phyloP scores from a whole-genome alignment of 495 filamentous ascomycete species.

The Hypomontagnella monticulosa region DNA sequence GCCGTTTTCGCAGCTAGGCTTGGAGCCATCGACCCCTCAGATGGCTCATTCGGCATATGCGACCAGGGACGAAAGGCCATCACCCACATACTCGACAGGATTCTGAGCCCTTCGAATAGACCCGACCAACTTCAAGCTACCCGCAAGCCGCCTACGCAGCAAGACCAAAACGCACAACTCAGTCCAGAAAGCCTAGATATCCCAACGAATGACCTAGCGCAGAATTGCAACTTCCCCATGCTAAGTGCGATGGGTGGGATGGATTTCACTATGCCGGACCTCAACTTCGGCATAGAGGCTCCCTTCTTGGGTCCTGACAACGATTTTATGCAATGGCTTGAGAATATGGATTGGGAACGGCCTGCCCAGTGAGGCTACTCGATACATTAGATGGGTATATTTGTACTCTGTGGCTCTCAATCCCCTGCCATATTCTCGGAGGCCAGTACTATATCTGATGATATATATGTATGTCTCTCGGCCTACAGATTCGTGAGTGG shows the following conservation, averaged over 20 bases:
- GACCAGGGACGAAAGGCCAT: constrained; percentile 48
- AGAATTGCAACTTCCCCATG: constrained; percentile 14
- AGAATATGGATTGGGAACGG: constrained; percentile 47
- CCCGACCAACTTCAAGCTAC: constrained; percentile 13
- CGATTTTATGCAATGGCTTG: constrained; percentile 50
- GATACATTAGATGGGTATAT: neutral
- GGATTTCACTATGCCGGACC: constrained; percentile 38
- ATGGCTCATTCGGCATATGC: constrained; percentile 43
- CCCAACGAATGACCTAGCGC: constrained; percentile 13
- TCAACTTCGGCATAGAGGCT: constrained; percentile 40
- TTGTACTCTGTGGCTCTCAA: too few species aligned
- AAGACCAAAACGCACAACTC: constrained; percentile 14
- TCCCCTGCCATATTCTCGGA: too few species aligned
- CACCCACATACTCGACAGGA: constrained; percentile 46
- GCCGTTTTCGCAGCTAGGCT: constrained; percentile 46
- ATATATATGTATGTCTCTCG: too few species aligned
- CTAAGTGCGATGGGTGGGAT: constrained; percentile 32
- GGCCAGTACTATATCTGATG: too few species aligned
- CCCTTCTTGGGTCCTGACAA: constrained; percentile 45
- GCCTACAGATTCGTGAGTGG: too few species aligned
- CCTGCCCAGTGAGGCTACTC: constrained; percentile 16
- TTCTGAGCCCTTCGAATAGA: constrained; percentile 44
- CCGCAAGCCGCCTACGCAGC: constrained; percentile 11
- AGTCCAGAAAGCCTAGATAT: constrained; percentile 14
- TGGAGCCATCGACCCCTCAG: constrained; percentile 42